Evolutionary conservation across 2,329 filamentous ascomycete species (phyloP).

Genomic region (Penicillium sp.): DNA sequence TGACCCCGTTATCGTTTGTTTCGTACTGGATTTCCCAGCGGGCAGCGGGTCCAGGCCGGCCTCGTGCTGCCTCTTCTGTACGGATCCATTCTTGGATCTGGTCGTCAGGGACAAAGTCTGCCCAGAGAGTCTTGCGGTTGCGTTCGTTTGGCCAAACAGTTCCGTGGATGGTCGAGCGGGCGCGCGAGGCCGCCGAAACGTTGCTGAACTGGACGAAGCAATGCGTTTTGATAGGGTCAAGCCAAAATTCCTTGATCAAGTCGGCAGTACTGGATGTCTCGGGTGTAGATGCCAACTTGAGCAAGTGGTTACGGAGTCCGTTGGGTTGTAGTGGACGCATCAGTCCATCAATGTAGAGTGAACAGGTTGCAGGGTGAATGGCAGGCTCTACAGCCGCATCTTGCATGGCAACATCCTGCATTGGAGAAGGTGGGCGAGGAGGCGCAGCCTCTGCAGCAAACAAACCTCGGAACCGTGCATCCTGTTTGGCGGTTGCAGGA

Average conservation of each 20-base stretch:
- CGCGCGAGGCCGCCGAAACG: slow-evolving; percentile 71
- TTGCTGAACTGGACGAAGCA: slow-evolving; percentile 75
- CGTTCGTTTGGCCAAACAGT: slow-evolving; percentile 85
- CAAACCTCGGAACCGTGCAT: slow-evolving; percentile 54
- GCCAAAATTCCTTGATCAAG: slow-evolving; percentile 68
- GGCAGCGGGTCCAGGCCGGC: slow-evolving; percentile 47
- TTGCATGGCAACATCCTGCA: slow-evolving; percentile 30
- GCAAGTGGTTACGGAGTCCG: slow-evolving; percentile 68
- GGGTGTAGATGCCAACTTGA: slow-evolving; percentile 66
- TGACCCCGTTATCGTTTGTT: slow-evolving; percentile 57
- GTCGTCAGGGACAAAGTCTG: slow-evolving; percentile 83
- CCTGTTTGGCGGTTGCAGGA: slow-evolving; percentile 34
- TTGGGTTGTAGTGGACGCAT: slow-evolving; percentile 79
- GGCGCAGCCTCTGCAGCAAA: slow-evolving; percentile 39
- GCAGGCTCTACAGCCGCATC: slow-evolving; percentile 56
- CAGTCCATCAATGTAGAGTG: slow-evolving; percentile 86
- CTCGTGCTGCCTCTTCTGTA: slow-evolving; percentile 59
- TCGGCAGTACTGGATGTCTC: slow-evolving; percentile 54
- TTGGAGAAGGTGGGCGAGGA: slow-evolving; percentile 29
- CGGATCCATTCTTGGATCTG: slow-evolving; percentile 74
- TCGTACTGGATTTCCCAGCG: slow-evolving; percentile 76
- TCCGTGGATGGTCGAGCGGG: slow-evolving; percentile 74
- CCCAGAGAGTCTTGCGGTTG: slow-evolving; percentile 79
- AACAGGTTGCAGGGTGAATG: slow-evolving; percentile 70
- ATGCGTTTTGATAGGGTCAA: slow-evolving; percentile 86